phyloP scores from a whole-genome alignment of 257 asterid genomes.

The Solanum lycopersicoides region DNA sequence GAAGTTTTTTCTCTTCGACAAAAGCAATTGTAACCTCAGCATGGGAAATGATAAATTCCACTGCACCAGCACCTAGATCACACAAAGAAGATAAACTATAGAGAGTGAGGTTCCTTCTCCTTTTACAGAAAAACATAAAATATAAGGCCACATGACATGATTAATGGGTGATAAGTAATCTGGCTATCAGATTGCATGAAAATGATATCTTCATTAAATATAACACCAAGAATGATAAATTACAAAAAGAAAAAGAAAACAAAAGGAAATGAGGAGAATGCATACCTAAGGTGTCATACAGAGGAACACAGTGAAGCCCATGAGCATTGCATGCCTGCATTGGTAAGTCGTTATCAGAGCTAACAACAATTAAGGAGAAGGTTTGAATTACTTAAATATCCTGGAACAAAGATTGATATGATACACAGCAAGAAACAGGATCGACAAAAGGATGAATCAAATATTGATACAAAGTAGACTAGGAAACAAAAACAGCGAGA shows the following conservation, averaged over 20 bases:
- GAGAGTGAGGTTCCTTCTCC: not conserved
- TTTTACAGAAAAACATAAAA: not conserved
- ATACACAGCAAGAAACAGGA: not conserved
- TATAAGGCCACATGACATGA: not conserved
- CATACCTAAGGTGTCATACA: slow-evolving; percentile 92
- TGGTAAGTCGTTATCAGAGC: slow-evolving; percentile 8
- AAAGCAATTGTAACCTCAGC: slow-evolving; percentile 86
- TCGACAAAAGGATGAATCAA: not conserved
- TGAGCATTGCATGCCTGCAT: slow-evolving; percentile 98
- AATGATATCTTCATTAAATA: not conserved
- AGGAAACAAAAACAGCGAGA: not conserved
- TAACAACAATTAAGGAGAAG: not conserved
- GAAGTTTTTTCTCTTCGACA: slow-evolving; percentile 81
- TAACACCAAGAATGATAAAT: not conserved
- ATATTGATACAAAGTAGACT: not conserved
- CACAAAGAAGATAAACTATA: slow-evolving; percentile 7
- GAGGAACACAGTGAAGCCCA: slow-evolving; percentile 82
- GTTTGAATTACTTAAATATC: not conserved
- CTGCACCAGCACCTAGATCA: slow-evolving; percentile 85
- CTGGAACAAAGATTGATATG: not conserved
- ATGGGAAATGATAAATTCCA: slow-evolving; percentile 88
- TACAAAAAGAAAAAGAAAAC: not conserved
- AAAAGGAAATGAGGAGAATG: not conserved
- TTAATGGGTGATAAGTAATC: not conserved
- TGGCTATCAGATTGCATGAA: not conserved